A percentile compares a stretch with the other conserved stretches of the same genome.
These are phyloP conservation scores for Calonectria pteridis DNA, from an alignment of 2,329 filamentous ascomycete species.

Conservation along the genomic window DNA sequence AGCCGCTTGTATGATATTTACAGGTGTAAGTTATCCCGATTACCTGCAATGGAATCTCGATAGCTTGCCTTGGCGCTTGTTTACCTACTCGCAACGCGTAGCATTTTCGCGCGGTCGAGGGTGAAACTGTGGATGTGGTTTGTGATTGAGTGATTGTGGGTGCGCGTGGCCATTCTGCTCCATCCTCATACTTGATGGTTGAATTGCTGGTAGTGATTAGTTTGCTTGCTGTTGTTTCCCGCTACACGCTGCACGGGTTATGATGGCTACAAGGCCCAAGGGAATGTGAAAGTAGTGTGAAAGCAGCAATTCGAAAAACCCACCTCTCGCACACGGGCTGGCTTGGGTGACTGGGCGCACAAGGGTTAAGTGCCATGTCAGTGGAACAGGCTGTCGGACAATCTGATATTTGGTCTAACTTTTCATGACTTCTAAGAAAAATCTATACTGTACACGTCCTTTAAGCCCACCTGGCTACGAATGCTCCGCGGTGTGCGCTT, in stretches of 20 bases:
- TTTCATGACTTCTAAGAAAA: neutral
- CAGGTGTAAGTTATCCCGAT: neutral
- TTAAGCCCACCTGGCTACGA: neutral
- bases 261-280: neutral
- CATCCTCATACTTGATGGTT: neutral
- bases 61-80: neutral
- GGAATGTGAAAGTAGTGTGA: constrained; percentile 39
- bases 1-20: neutral
- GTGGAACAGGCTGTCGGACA: neutral
- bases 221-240: neutral
- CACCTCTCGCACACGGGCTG: neutral
- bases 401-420: neutral
- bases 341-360: neutral
- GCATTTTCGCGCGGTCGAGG: neutral
- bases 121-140: neutral
- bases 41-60: neutral
- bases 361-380: neutral
- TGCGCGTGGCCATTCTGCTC: neutral
- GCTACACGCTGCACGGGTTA: neutral
- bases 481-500: neutral
- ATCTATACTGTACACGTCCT: constrained; percentile 20
- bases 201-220: neutral
- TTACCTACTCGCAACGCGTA: neutral
- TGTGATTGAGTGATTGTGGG: neutral
- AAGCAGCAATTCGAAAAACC: constrained; percentile 39